phyloP scores from a whole-genome alignment of 148 eudicot species.

The Camellia lanceoleosa region DNA sequence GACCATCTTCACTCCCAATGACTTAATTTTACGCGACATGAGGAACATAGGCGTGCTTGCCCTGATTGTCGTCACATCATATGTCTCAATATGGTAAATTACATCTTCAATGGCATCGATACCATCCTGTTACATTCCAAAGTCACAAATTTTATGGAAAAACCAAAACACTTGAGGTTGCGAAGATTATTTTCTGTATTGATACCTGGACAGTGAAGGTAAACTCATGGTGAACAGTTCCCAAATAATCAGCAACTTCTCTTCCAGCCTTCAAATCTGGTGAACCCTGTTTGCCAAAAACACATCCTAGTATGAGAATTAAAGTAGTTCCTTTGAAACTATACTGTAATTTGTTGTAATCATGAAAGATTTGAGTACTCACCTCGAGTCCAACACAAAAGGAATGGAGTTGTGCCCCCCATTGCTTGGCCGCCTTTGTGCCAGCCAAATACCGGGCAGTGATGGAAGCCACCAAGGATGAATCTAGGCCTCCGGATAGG shows the following conservation, averaged over 20 bases:
- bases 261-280: slow-evolving; percentile 83
- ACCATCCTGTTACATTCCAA: slow-evolving; percentile 54
- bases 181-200: neutral
- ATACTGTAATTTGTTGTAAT: neutral
- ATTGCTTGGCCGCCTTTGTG: slow-evolving; percentile 71
- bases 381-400: slow-evolving; percentile 95
- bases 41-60: slow-evolving; percentile 99
- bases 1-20: slow-evolving; percentile 91
- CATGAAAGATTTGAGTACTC: neutral
- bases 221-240: slow-evolving; percentile 90
- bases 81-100: slow-evolving; percentile 85
- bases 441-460: slow-evolving; percentile 75
- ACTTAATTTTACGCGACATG: slow-evolving; percentile 93
- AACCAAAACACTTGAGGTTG: neutral
- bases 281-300: slow-evolving; percentile 50
- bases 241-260: slow-evolving; percentile 90
- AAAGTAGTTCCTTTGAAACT: neutral
- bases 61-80: slow-evolving; percentile 87
- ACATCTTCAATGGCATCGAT: slow-evolving; percentile 98
- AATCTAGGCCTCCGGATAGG: slow-evolving; percentile 88
- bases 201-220: slow-evolving; percentile 82
- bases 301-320: neutral
- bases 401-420: slow-evolving; percentile 92
- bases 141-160: neutral
- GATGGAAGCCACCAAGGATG: slow-evolving; percentile 79